These are phyloP conservation scores for Apiospora hydei DNA, from an alignment of 2,329 filamentous ascomycete genomes.

Conservation along the genomic window DNA sequence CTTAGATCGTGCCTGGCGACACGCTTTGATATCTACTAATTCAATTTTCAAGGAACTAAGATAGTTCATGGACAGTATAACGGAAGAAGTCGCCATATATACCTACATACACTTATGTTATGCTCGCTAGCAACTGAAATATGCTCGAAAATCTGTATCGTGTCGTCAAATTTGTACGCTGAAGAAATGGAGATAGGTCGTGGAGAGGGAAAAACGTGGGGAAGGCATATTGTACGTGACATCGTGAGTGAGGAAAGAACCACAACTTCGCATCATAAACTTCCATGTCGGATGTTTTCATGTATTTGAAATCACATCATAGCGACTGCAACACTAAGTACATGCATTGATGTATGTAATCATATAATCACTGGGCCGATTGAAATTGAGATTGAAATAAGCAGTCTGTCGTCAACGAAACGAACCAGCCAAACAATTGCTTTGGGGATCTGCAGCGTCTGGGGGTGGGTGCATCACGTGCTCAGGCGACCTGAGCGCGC, in stretches of 20 bases:
- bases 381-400: not conserved
- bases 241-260: not conserved
- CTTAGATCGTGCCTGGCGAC: not conserved
- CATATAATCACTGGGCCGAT: not conserved
- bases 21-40: not conserved
- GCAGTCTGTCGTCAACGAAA: not conserved
- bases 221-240: not conserved
- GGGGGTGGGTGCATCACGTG: constrained; percentile 3
- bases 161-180: not conserved
- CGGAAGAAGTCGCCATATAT: not conserved
- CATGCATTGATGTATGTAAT: not conserved
- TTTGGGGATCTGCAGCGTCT: not conserved
- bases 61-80: not conserved
- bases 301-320: not conserved
- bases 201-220: too few relatives aligned
- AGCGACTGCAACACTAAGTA: not conserved
- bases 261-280: not conserved
- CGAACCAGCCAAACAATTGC: not conserved
- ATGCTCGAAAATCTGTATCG: not conserved
- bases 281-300: not conserved
- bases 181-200: not conserved
- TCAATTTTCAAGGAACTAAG: not conserved
- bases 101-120: too few relatives aligned
- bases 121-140: too few relatives aligned
- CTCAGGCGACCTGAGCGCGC: constrained; percentile 7